A percentile compares a stretch with the other conserved stretches of the same genome.
These are phyloP conservation scores for Verticillium nubilum DNA, from an alignment of 2,329 filamentous ascomycete species.

Conservation along the genomic window DNA sequence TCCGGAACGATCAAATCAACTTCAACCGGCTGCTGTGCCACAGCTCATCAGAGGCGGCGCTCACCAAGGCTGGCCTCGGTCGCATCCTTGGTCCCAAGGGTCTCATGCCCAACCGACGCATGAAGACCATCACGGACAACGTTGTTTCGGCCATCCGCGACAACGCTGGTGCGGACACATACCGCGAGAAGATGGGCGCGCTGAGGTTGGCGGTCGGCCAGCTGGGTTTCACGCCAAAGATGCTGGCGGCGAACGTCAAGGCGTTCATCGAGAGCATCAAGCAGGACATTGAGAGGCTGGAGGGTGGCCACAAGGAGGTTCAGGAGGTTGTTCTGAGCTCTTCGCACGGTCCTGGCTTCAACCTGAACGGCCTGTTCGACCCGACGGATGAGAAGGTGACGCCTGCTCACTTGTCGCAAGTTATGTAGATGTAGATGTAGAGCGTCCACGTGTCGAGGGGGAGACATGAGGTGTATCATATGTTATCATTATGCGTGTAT, in stretches of 20 bases:
- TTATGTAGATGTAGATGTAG: slow-evolving; percentile 53
- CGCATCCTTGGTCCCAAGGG: slow-evolving; percentile 81
- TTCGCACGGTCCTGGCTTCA: slow-evolving; percentile 81
- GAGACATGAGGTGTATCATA: slow-evolving; percentile 29
- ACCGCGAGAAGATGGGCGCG: slow-evolving; percentile 79
- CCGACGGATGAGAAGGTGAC: slow-evolving; percentile 53
- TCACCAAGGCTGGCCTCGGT: slow-evolving; percentile 77
- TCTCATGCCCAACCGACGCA: slow-evolving; percentile 86
- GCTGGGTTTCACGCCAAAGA: slow-evolving; percentile 79
- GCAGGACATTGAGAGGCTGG: slow-evolving; percentile 55
- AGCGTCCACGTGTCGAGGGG: background rate
- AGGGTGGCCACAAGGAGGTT: slow-evolving; percentile 34
- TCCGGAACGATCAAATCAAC: slow-evolving; percentile 68
- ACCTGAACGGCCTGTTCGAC: slow-evolving; percentile 73
- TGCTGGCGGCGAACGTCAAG: slow-evolving; percentile 80
- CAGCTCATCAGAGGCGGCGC: slow-evolving; percentile 65
- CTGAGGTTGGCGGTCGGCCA: slow-evolving; percentile 89
- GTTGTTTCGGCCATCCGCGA: slow-evolving; percentile 70
- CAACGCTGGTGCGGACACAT: slow-evolving; percentile 78
- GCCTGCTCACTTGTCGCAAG: slow-evolving; percentile 44
- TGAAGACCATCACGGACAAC: slow-evolving; percentile 82
- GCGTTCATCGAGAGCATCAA: slow-evolving; percentile 71
- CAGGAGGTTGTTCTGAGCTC: slow-evolving; percentile 74
- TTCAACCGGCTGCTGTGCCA: slow-evolving; percentile 92
- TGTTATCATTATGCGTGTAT: slow-evolving; percentile 20